Percentiles rank a stretch among this genome's conserved stretches.
These are phyloP conservation scores for Dianthus caryophyllus DNA, from an alignment of 148 eudicot species.

Conservation along the genomic window DNA sequence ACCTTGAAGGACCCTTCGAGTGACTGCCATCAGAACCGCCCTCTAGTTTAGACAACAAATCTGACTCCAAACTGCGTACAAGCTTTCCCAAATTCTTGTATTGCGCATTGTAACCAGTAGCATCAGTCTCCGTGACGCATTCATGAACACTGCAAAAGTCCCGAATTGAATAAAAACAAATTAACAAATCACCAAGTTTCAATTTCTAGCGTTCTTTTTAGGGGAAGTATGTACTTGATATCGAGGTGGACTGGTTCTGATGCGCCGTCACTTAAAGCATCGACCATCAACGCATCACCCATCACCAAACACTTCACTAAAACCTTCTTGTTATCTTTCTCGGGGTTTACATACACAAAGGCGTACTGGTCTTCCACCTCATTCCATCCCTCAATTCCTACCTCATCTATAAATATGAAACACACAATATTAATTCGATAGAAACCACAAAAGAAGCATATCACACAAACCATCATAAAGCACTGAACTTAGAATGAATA, in stretches of 20 bases:
- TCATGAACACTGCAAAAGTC: constrained; percentile 48
- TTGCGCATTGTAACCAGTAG: constrained; percentile 46
- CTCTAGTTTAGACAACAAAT: constrained; percentile 43
- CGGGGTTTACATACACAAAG: constrained; percentile 61
- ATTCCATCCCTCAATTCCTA: constrained; percentile 77
- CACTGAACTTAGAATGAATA: not conserved
- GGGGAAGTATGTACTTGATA: constrained; percentile 39
- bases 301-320: constrained; percentile 68
- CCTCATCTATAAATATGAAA: constrained; percentile 56
- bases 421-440: not conserved
- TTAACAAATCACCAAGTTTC: not conserved
- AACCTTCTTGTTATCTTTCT: constrained; percentile 57
- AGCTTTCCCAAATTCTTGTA: constrained; percentile 75
- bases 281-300: constrained; percentile 67
- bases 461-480: not conserved
- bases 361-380: constrained; percentile 62
- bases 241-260: constrained; percentile 60
- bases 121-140: constrained; percentile 40
- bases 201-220: not conserved
- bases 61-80: constrained; percentile 41
- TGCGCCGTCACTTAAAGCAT: constrained; percentile 52
- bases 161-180: not conserved
- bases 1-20: constrained; percentile 26
- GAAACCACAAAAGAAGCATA: not conserved
- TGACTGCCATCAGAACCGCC: constrained; percentile 27